A percentile compares a stretch with the other conserved stretches of the same genome.
These are phyloP conservation scores for Tuber microsphaerosporum DNA, from an alignment of 495 filamentous ascomycete genomes.

Conservation along the genomic window DNA sequence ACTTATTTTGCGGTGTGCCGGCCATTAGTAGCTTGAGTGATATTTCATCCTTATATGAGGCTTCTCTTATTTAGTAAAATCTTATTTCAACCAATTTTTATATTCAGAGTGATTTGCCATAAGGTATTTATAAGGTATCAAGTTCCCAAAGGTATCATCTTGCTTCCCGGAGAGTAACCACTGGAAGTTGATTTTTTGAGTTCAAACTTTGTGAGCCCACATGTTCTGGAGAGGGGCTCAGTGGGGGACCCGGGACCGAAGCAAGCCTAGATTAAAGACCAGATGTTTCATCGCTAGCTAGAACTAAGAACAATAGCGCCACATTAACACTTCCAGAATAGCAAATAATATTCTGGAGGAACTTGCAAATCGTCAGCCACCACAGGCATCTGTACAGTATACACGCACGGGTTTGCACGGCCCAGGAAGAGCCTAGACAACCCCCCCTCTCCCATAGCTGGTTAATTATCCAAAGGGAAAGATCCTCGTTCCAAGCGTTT, in stretches of 20 bases:
- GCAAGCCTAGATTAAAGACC: not conserved
- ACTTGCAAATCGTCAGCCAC: not conserved
- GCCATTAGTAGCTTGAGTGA: not conserved
- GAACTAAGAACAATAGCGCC: not conserved
- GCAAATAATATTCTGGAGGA: not conserved
- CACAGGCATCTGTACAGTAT: no score
- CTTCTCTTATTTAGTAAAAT: not conserved
- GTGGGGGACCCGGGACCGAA: not conserved
- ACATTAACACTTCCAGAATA: not conserved
- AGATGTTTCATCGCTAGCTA: not conserved
- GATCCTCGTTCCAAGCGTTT: no score
- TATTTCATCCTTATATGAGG: not conserved
- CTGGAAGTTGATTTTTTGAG: not conserved
- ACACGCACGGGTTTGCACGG: no score
- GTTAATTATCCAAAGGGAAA: no score
- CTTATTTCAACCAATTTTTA: not conserved
- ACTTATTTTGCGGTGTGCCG: not conserved
- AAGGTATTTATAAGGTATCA: not conserved
- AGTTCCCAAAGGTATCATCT: not conserved
- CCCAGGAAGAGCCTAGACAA: no score
- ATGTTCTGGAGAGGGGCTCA: not conserved
- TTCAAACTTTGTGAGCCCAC: not conserved
- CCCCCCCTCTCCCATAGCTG: no score
- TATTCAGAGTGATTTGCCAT: not conserved
- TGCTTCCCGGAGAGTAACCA: not conserved